phyloP scores from a whole-genome alignment of 2,329 filamentous ascomycete genomes.

The Cladosporium phlei region DNA sequence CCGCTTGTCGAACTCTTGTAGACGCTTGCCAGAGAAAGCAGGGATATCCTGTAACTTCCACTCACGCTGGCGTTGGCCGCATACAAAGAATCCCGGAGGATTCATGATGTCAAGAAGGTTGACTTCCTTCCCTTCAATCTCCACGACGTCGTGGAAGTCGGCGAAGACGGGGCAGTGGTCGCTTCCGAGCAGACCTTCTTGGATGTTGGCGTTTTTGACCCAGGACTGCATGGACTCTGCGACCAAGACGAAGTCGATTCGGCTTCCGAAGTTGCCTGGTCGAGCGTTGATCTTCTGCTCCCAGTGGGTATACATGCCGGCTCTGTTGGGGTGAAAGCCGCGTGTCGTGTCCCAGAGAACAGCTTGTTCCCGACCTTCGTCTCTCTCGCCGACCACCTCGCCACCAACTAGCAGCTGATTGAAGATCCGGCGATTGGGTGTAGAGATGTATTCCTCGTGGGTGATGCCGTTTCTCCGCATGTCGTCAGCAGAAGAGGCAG shows the following conservation, averaged over 20 bases:
- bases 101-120: slow-evolving; percentile 73
- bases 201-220: slow-evolving; percentile 78
- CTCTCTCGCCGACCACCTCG: slow-evolving; percentile 60
- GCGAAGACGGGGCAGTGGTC: slow-evolving; percentile 95
- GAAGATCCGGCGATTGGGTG: slow-evolving; percentile 69
- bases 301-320: slow-evolving; percentile 97
- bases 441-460: slow-evolving; percentile 66
- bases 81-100: slow-evolving; percentile 63
- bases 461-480: slow-evolving; percentile 66
- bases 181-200: slow-evolving; percentile 87
- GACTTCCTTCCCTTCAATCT: slow-evolving; percentile 41
- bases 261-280: slow-evolving; percentile 86
- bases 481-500: slow-evolving; percentile 66
- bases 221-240: slow-evolving; percentile 72
- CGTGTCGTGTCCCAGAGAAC: slow-evolving; percentile 81
- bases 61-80: slow-evolving; percentile 61
- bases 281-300: slow-evolving; percentile 91
- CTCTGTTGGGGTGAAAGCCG: slow-evolving; percentile 70
- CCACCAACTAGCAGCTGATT: slow-evolving; percentile 80
- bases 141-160: slow-evolving; percentile 60
- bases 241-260: slow-evolving; percentile 91
- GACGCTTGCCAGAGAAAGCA: slow-evolving; percentile 72
- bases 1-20: slow-evolving; percentile 82
- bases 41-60: slow-evolving; percentile 65
- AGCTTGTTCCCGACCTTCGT: slow-evolving; percentile 64